Conservation (phyloP, 2,329 filamentous ascomycete species). For the Aspergillus pseudotamarii region DNA sequence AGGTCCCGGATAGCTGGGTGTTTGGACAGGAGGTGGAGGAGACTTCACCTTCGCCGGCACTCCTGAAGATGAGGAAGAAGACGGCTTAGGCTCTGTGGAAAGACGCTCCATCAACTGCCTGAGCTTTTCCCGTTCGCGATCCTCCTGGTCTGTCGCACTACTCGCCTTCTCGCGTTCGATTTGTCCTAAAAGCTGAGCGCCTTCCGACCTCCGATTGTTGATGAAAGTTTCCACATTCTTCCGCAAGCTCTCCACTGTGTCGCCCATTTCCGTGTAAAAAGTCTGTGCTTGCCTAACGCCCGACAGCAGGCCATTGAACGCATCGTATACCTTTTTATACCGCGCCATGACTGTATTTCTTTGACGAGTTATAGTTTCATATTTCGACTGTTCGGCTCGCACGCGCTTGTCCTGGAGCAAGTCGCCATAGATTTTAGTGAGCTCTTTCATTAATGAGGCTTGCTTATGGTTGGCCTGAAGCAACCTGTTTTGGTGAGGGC, state of each 20-base stretch:
- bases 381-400: constrained; percentile 90
- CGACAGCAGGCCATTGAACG: constrained; percentile 85
- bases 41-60: constrained; percentile 49
- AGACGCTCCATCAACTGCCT: constrained; percentile 93
- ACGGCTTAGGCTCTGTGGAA: constrained; percentile 68
- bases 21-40: constrained; percentile 37
- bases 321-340: constrained; percentile 90
- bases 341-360: constrained; percentile 77
- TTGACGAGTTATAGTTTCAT: constrained; percentile 84
- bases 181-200: constrained; percentile 81
- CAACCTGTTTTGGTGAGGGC: constrained; percentile 86
- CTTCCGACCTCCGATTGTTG: constrained; percentile 88
- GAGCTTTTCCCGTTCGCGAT: constrained; percentile 82
- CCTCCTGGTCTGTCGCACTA: constrained; percentile 63
- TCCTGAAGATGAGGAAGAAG: constrained; percentile 43
- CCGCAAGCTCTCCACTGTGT: constrained; percentile 85
- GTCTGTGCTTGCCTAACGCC: constrained; percentile 85
- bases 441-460: constrained; percentile 88
- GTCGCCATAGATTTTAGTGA: constrained; percentile 83
- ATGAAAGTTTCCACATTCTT: constrained; percentile 98
- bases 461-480: constrained; percentile 96
- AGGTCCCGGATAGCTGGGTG: constrained; percentile 33
- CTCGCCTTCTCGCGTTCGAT: constrained; percentile 79
- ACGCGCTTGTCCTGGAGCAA: constrained; percentile 93
- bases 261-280: constrained; percentile 95